Conservation (phyloP, 768 basidiomycete species). For the Lenzites betulinus region DNA sequence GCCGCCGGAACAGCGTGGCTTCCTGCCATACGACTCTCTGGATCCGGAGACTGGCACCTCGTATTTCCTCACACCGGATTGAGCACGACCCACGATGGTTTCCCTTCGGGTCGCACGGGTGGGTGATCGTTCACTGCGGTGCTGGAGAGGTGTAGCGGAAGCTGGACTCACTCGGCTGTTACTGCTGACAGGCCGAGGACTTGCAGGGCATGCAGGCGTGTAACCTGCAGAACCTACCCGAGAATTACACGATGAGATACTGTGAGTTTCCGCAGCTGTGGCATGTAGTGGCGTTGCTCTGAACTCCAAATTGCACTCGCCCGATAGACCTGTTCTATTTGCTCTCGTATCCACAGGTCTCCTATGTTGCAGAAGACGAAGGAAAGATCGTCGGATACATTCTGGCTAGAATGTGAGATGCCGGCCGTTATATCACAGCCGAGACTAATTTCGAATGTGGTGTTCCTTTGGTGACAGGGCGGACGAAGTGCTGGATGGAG, state of each 20-base stretch:
- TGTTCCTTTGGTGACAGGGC: conserved; percentile 50
- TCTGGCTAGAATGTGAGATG: conserved; percentile 79
- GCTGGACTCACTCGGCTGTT: not conserved
- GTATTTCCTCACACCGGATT: not conserved
- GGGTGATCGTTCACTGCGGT: not conserved
- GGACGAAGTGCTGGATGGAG: conserved; percentile 53
- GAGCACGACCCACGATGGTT: conserved; percentile 34
- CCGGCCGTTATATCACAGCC: not conserved
- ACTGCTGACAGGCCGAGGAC: conserved; percentile 64
- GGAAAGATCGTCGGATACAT: conserved; percentile 91
- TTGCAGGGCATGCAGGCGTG: conserved; percentile 88
- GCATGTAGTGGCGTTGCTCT: no score
- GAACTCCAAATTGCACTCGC: no score
- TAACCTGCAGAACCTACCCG: conserved; percentile 89
- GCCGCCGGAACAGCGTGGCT: no score
- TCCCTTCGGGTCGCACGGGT: conserved; percentile 46
- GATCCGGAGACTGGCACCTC: no score
- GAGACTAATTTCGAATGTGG: not conserved
- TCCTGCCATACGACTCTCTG: no score
- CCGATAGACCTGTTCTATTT: conserved; percentile 77
- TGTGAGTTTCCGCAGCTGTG: conserved; percentile 43
- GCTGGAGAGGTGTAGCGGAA: no score
- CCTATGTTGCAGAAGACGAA: conserved; percentile 87
- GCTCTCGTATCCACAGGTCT: conserved; percentile 89
- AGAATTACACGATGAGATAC: conserved; percentile 83